A percentile compares a stretch with the other conserved stretches of the same genome.
phyloP scores from a whole-genome alignment of 768 basidiomycete species.

The Omphalotus guepiniiformis region DNA sequence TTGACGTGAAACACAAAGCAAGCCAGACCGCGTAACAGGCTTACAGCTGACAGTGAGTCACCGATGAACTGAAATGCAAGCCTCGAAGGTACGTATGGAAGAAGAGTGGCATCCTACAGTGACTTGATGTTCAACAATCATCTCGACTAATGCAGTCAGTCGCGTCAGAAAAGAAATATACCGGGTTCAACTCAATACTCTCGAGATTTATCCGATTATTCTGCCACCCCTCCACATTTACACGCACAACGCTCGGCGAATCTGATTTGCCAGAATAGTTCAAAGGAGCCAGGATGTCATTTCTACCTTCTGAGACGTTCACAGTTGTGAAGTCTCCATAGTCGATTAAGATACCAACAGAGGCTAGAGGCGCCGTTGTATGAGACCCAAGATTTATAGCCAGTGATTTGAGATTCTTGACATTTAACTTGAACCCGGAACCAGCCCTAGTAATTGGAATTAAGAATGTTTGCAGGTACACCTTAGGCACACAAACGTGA shows the following conservation, averaged over 20 bases:
- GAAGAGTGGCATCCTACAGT: constrained; percentile 37
- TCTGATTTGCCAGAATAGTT: background rate
- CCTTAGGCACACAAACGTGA: background rate
- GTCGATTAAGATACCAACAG: constrained; percentile 46
- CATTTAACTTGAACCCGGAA: constrained; percentile 49
- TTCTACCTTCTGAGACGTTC: constrained; percentile 44
- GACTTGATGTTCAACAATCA: too few relatives aligned
- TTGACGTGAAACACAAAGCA: too few relatives aligned
- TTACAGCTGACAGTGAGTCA: constrained; percentile 52
- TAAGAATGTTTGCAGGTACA: background rate
- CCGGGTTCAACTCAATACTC: constrained; percentile 40
- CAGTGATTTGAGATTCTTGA: constrained; percentile 37
- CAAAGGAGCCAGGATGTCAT: constrained; percentile 30
- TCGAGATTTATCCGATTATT: constrained; percentile 53
- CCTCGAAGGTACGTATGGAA: constrained; percentile 40
- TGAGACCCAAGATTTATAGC: constrained; percentile 43
- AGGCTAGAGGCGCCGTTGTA: constrained; percentile 42
- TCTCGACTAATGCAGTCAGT: background rate
- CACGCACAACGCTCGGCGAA: constrained; percentile 30
- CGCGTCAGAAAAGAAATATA: constrained; percentile 16
- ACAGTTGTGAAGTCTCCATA: constrained; percentile 41
- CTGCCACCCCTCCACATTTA: constrained; percentile 58
- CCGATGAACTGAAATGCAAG: constrained; percentile 55
- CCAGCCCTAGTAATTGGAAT: constrained; percentile 35
- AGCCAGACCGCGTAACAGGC: constrained; percentile 9